Base-by-base conservation (phyloP, 202 grass and related monocot species). In the Sporobolus alterniflorus region DNA sequence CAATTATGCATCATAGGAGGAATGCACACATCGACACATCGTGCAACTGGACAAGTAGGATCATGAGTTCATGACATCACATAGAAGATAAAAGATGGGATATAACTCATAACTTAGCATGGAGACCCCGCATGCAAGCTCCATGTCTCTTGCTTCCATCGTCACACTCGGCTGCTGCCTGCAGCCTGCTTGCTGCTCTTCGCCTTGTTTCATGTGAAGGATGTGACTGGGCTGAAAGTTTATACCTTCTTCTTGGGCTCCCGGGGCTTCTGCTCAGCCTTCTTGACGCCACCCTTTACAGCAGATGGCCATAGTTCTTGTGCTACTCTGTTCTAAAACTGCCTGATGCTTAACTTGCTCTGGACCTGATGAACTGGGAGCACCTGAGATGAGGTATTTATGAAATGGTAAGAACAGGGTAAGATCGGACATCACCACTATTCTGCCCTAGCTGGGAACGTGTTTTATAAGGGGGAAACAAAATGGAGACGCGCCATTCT, bases 171-270 rank as follows among this genome's bases (percentile, higher is more conserved):
- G 77, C 82, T 41, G 85, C 75, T 68, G 70, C 54, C 82, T 41
- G 85, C 75, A 63, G 70, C 54, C 54, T 84, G 80, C 76, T 94
- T 91, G 71, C 79, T 84, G 76, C 83, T 94, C 88, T 86, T 94
- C n/a, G 46, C 83, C 88, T 84, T 34, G 50, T 83, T 80, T 76
- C 72, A 87, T 33, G 69, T 20, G 28, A 34, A 81, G 36, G 28
- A 26, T 49, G 18, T 73, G 8, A 41, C 28, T 16, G 6, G 28
- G 72, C 20, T 28, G 64, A 73, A 41, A 21, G 34, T 28, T 31
- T n/a, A 10, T 94, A 93, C 92, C 95, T 89, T 95, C 88, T 94
- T 98, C 79, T 95, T 98, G 25, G 88, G 72, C 64, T 93, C 92
- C 31, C 86, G 70, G 42, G 95, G 90, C 71, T 95, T 98, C 49